Evolutionary conservation across 257 asterid species (phyloP).

Genomic region (Ballota nigra): DNA sequence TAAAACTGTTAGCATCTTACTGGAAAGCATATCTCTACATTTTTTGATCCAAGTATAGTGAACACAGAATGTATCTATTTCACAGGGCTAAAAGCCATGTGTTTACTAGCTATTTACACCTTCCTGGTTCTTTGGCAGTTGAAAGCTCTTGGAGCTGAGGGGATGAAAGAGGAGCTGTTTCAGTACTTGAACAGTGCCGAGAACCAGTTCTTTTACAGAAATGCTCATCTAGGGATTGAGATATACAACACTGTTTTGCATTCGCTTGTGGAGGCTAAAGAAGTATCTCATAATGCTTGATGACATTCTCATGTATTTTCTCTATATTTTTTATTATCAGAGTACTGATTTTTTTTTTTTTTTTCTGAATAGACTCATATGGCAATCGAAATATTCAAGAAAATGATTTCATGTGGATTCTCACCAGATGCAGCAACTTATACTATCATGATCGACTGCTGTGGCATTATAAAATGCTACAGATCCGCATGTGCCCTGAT

Average conservation of each 20-base stretch:
- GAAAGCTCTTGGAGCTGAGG: conserved; percentile 79
- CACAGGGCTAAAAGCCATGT: too few species aligned
- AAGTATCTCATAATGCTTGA: conserved; percentile 35
- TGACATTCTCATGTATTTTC: conserved; percentile 22
- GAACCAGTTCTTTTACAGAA: conserved; percentile 33
- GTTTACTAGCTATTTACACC: conserved; percentile 20
- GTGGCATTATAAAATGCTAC: conserved; percentile 51
- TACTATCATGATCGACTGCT: conserved; percentile 66
- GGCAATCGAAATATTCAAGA: conserved; percentile 62
- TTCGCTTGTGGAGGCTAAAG: conserved; percentile 72
- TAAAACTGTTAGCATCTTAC: background rate
- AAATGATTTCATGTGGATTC: conserved; percentile 57
- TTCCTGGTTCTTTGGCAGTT: conserved; percentile 49
- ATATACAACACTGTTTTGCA: conserved; percentile 67
- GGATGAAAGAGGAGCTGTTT: conserved; percentile 60
- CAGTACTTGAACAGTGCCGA: conserved; percentile 55
- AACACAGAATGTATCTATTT: conserved; percentile 1
- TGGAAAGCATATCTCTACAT: background rate
- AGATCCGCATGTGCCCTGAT: conserved; percentile 68
- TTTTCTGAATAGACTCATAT: conserved; percentile 42
- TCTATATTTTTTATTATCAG: conserved; percentile 11
- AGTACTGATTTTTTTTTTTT: background rate
- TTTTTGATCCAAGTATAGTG: conserved; percentile 3
- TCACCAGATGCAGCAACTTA: conserved; percentile 56
- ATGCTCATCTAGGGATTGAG: conserved; percentile 32